Percentiles rank a stretch among this genome's conserved stretches.
Conservation (phyloP, 2,329 filamentous ascomycete genomes). For the Diplocarpon rosae region DNA sequence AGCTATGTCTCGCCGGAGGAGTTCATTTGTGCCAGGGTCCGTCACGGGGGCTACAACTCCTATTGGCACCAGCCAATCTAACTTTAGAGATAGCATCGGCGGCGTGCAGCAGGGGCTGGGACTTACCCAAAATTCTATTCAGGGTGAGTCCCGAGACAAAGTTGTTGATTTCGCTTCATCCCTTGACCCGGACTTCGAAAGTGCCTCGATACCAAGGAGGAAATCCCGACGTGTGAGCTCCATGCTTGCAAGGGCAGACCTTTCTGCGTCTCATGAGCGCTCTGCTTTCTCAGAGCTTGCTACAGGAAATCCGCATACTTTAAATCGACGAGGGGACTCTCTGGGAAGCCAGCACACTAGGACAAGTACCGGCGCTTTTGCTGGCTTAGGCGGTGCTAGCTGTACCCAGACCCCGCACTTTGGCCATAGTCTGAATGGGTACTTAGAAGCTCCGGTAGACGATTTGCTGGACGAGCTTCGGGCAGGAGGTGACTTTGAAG, state of each 20-base stretch:
- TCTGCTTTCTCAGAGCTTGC: slow-evolving; percentile 67
- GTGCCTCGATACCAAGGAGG: slow-evolving; percentile 40
- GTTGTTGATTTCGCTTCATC: slow-evolving; percentile 54
- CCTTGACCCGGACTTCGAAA: slow-evolving; percentile 57
- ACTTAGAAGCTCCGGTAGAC: slow-evolving; percentile 59
- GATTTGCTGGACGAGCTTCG: slow-evolving; percentile 57
- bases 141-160: slow-evolving; percentile 21
- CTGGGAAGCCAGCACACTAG: slow-evolving; percentile 57
- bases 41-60: slow-evolving; percentile 70
- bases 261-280: slow-evolving; percentile 76
- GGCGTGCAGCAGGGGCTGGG: slow-evolving; percentile 10
- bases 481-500: slow-evolving; percentile 50
- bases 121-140: slow-evolving; percentile 15
- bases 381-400: slow-evolving; percentile 18
- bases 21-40: slow-evolving; percentile 56
- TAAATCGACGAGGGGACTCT: slow-evolving; percentile 46
- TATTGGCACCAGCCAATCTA: slow-evolving; percentile 44
- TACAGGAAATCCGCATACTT: slow-evolving; percentile 31
- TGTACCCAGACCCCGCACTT: slow-evolving; percentile 20
- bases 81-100: slow-evolving; percentile 68
- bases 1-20: slow-evolving; percentile 38
- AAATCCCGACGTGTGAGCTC: slow-evolving; percentile 79
- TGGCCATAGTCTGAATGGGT: slow-evolving; percentile 43
- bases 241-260: slow-evolving; percentile 73
- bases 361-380: slow-evolving; percentile 40